Conservation (phyloP, 2,329 filamentous ascomycete species). For the Fusarium chlamydosporum region DNA sequence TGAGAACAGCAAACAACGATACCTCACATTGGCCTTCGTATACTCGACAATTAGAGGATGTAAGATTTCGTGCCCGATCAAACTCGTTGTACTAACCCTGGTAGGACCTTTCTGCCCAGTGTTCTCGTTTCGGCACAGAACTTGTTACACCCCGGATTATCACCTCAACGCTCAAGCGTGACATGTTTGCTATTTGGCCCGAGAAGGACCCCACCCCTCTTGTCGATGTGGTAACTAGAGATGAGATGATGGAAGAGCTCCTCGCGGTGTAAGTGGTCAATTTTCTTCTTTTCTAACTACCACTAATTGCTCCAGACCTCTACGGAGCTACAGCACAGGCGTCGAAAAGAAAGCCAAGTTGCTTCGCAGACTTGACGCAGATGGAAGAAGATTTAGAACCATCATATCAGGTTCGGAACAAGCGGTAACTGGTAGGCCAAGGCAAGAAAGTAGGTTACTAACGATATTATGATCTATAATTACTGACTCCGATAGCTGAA, state of each 20-base stretch:
- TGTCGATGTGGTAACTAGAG: constrained; percentile 52
- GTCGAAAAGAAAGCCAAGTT: constrained; percentile 49
- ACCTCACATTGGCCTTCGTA: constrained; percentile 57
- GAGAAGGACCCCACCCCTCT: constrained; percentile 49
- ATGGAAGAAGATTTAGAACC: constrained; percentile 49
- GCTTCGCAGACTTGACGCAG: constrained; percentile 49
- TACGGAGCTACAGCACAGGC: constrained; percentile 38
- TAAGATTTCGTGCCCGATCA: constrained; percentile 26
- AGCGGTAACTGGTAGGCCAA: constrained; percentile 36
- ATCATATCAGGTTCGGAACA: constrained; percentile 49
- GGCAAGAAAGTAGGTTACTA: constrained; percentile 43
- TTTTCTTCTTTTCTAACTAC: fast-evolving
- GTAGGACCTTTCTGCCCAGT: constrained; percentile 50
- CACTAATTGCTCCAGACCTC: constrained; percentile 32
- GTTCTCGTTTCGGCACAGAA: constrained; percentile 49
- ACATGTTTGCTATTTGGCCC: constrained; percentile 53
- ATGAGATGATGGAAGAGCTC: constrained; percentile 55
- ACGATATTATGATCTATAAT: not conserved
- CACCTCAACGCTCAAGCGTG: constrained; percentile 33
- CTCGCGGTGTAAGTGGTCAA: constrained; percentile 47
- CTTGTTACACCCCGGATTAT: constrained; percentile 48
- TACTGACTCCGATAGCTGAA: constrained; percentile 45
- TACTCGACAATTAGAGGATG: constrained; percentile 52
- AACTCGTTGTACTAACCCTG: constrained; percentile 6
- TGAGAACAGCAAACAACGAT: constrained; percentile 33